Percentiles rank a stretch among this genome's conserved stretches.
Conservation (phyloP, 2,329 filamentous ascomycete species). For the Plectosphaerella plurivora region DNA sequence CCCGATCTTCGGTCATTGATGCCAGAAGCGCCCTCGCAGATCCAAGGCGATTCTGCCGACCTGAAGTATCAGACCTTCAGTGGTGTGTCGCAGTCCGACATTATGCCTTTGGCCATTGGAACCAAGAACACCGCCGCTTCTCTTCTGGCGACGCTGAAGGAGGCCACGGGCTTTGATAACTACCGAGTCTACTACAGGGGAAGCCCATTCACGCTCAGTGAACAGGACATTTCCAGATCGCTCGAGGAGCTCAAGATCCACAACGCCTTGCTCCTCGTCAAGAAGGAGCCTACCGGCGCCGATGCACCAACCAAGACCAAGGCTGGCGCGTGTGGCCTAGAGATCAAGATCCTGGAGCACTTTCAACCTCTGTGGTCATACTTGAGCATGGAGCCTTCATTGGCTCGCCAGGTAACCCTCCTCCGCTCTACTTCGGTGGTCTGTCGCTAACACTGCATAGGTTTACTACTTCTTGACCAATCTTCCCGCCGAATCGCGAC, state of each 20-base stretch:
- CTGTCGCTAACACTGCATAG: slow-evolving; percentile 27
- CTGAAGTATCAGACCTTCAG: slow-evolving; percentile 74
- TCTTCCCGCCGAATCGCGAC: slow-evolving; percentile 63
- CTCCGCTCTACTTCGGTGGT: not conserved
- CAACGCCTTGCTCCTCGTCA: slow-evolving; percentile 63
- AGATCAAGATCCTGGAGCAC: slow-evolving; percentile 74
- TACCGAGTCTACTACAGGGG: slow-evolving; percentile 71
- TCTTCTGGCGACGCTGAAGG: slow-evolving; percentile 61
- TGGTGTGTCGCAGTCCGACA: slow-evolving; percentile 51
- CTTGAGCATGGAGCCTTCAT: slow-evolving; percentile 65
- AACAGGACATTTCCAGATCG: slow-evolving; percentile 55
- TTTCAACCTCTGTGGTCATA: slow-evolving; percentile 82
- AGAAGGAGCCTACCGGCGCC: slow-evolving; percentile 46
- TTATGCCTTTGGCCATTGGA: slow-evolving; percentile 62
- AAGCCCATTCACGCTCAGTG: slow-evolving; percentile 56
- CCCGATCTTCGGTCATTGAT: slow-evolving; percentile 53
- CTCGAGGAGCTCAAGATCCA: slow-evolving; percentile 64
- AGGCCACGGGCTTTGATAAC: slow-evolving; percentile 70
- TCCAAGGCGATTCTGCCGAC: slow-evolving; percentile 60
- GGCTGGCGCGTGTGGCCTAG: slow-evolving; percentile 57
- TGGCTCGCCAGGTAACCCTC: slow-evolving; percentile 59
- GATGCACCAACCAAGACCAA: slow-evolving; percentile 38
- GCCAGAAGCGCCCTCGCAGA: slow-evolving; percentile 41
- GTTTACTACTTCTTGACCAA: slow-evolving; percentile 67
- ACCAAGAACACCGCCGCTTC: slow-evolving; percentile 66